Percentiles rank a stretch among this genome's conserved stretches.
Conservation (phyloP, 805 yeast species). For the Schizosaccharomyces japonicus region DNA sequence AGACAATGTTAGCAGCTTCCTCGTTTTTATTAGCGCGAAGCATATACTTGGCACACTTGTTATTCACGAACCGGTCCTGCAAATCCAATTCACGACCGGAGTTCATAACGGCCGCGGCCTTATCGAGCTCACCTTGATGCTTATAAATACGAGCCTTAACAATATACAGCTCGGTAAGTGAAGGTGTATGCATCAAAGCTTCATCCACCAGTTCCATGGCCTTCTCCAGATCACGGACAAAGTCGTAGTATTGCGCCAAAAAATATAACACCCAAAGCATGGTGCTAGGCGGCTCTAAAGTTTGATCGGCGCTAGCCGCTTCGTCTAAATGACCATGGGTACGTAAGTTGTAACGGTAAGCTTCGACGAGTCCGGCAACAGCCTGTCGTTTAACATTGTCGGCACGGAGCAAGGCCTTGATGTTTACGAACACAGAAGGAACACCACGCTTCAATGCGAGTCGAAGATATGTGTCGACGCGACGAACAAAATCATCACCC, state of each 20-base stretch:
- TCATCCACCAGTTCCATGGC: conserved; percentile 36
- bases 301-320: conserved; percentile 7
- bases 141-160: conserved; percentile 60
- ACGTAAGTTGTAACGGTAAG: conserved; percentile 13
- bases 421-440: conserved; percentile 69
- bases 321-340: background rate
- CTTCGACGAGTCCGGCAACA: conserved; percentile 31
- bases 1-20: conserved; percentile 47
- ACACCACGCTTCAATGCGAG: conserved; percentile 53
- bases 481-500: conserved; percentile 26
- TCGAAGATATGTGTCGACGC: conserved; percentile 31
- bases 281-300: conserved; percentile 10
- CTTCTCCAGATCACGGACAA: conserved; percentile 25
- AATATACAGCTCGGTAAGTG: conserved; percentile 59
- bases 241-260: conserved; percentile 54
- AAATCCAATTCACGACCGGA: conserved; percentile 53
- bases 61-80: conserved; percentile 78
- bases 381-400: conserved; percentile 18
- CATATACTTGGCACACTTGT: conserved; percentile 65
- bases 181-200: conserved; percentile 55
- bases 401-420: conserved; percentile 57
- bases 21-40: conserved; percentile 53
- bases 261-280: conserved; percentile 51
- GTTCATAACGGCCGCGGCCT: conserved; percentile 44
- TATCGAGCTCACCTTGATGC: conserved; percentile 34